These are phyloP conservation scores for Babesia sp. DNA, from an alignment of 169 alveolate species.

Conservation along the genomic window DNA sequence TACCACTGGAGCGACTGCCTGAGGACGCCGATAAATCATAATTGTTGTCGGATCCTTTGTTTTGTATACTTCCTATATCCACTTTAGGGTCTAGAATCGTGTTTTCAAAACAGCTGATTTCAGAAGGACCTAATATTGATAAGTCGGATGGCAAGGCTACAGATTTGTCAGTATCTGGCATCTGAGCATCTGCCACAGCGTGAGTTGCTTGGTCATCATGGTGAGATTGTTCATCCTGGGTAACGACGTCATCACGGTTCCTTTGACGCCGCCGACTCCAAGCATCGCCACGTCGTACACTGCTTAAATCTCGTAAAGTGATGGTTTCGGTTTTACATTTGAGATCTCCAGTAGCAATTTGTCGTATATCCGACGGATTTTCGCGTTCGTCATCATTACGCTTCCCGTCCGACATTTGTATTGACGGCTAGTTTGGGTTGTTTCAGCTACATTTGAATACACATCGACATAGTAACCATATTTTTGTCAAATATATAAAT, in stretches of 20 bases:
- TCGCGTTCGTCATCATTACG: no score
- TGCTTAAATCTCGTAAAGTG: background rate
- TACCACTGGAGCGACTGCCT: background rate
- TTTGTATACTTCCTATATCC: background rate
- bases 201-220: background rate
- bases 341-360: no score
- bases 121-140: background rate
- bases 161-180: background rate
- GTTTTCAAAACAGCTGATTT: background rate
- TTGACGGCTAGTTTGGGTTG: no score
- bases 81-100: slow-evolving; percentile 13
- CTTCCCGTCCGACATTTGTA: no score
- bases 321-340: no score
- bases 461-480: no score
- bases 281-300: background rate
- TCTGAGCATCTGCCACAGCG: background rate
- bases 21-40: background rate
- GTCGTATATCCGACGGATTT: no score
- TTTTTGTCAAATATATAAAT: no score
- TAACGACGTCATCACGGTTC: background rate
- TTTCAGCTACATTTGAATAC: no score
- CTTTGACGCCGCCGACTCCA: background rate
- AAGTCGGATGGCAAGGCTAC: no score
- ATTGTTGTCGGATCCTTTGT: background rate
- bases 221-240: background rate